phyloP scores from a whole-genome alignment of 208 protist genomes.

The Leishmania aethiopica region DNA sequence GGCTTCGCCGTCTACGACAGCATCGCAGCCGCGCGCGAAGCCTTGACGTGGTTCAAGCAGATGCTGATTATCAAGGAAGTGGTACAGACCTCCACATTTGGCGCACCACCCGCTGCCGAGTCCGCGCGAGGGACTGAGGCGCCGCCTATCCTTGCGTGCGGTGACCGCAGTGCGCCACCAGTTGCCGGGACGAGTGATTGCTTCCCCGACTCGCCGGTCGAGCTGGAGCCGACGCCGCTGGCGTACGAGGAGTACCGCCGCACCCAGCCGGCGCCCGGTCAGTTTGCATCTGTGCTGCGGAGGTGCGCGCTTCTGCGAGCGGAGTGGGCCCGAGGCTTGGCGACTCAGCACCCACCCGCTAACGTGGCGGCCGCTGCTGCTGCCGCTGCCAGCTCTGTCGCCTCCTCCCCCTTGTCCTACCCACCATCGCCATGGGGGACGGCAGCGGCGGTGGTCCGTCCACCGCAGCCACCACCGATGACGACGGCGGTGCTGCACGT shows the following conservation, averaged over 20 bases:
- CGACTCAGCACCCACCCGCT: conserved; percentile 8
- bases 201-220: background rate
- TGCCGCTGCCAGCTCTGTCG: background rate
- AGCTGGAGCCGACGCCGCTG: conserved; percentile 17
- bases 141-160: background rate
- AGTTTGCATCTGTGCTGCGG: conserved; percentile 35
- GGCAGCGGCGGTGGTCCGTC: background rate
- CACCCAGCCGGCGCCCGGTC: conserved; percentile 5
- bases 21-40: conserved; percentile 26
- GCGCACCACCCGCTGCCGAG: background rate
- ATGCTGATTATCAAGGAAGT: conserved; percentile 27
- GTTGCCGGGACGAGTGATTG: background rate
- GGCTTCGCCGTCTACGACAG: conserved; percentile 68
- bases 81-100: conserved; percentile 20
- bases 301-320: conserved; percentile 37
- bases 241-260: conserved; percentile 38
- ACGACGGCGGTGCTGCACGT: background rate
- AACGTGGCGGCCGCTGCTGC: background rate
- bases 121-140: background rate
- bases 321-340: conserved; percentile 43
- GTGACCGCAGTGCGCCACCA: background rate
- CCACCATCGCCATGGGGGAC: background rate
- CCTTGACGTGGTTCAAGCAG: conserved; percentile 57
- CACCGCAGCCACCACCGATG: background rate
- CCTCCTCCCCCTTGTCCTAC: conserved; percentile 3